Conservation (phyloP, 768 basidiomycete species). For the Boletus reticuloceps region DNA sequence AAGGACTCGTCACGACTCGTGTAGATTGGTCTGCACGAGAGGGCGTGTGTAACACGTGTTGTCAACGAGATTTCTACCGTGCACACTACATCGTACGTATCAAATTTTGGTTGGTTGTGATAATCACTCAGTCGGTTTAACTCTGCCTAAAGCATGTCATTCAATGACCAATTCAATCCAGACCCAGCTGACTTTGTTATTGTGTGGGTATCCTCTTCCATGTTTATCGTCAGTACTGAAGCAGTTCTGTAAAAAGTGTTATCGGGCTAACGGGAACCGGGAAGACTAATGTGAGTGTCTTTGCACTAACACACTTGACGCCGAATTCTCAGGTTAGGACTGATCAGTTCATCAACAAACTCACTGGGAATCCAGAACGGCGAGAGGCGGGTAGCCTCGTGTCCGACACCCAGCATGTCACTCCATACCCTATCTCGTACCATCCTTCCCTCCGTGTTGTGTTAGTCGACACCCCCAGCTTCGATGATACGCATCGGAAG, state of each 20-base stretch:
- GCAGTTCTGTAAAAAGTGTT: not conserved
- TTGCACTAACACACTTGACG: not conserved
- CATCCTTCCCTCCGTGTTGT: not conserved
- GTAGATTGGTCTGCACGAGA: no score
- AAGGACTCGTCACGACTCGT: no score
- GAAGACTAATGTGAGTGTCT: no score
- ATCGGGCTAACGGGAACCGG: no score
- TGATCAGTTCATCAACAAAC: conserved; percentile 12
- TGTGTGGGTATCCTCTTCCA: conserved; percentile 6
- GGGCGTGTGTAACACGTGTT: no score
- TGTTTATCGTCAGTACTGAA: no score
- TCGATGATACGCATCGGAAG: conserved; percentile 17
- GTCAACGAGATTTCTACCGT: no score
- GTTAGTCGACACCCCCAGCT: conserved; percentile 22
- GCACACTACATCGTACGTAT: no score
- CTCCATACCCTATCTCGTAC: not conserved
- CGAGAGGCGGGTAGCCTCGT: not conserved
- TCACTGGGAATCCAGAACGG: not conserved
- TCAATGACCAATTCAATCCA: conserved; percentile 3
- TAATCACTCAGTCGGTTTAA: no score
- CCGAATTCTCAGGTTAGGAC: not conserved
- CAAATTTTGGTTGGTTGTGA: no score
- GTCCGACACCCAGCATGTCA: conserved; percentile 15
- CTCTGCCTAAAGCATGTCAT: no score
- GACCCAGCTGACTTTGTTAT: conserved; percentile 8